These are phyloP conservation scores for Pichia cephalocereana DNA, from an alignment of 805 yeast species.

Conservation along the genomic window DNA sequence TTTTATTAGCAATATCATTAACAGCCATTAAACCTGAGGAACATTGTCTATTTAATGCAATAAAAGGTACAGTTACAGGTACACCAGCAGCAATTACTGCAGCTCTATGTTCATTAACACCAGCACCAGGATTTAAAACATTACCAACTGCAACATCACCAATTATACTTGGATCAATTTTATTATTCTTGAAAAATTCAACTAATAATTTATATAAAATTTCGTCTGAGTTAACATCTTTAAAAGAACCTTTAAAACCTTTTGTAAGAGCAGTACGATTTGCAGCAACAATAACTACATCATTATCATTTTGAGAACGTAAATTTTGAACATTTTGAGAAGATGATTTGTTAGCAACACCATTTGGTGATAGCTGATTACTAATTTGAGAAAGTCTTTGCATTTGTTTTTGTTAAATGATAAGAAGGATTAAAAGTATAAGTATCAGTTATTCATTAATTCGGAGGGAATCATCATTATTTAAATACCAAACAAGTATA, in stretches of 20 bases:
- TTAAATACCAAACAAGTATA: too few relatives aligned
- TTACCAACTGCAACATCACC: conserved; percentile 89
- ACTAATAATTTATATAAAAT: conserved; percentile 56
- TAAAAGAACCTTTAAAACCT: conserved; percentile 81
- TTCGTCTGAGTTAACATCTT: conserved; percentile 76
- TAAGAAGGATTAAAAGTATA: too few relatives aligned
- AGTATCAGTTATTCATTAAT: too few relatives aligned
- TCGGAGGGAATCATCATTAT: too few relatives aligned
- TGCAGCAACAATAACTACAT: conserved; percentile 85
- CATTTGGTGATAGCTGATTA: conserved; percentile 11
- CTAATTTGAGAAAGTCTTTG: conserved; percentile 9
- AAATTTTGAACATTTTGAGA: too few relatives aligned
- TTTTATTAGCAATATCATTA: conserved; percentile 83
- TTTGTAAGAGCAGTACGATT: conserved; percentile 84
- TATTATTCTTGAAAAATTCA: conserved; percentile 47
- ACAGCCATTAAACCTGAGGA: conserved; percentile 90
- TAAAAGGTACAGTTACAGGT: conserved; percentile 69
- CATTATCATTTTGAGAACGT: conserved; percentile 29
- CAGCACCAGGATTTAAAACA: conserved; percentile 87
- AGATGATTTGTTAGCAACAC: too few relatives aligned
- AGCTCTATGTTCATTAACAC: conserved; percentile 91
- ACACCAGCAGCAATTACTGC: conserved; percentile 88
- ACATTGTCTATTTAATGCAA: conserved; percentile 88
- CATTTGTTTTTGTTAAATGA: too few relatives aligned
- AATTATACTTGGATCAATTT: conserved; percentile 43